Base-by-base conservation (phyloP, 2,329 filamentous ascomycete genomes). In the Apiospora saccharicola region DNA sequence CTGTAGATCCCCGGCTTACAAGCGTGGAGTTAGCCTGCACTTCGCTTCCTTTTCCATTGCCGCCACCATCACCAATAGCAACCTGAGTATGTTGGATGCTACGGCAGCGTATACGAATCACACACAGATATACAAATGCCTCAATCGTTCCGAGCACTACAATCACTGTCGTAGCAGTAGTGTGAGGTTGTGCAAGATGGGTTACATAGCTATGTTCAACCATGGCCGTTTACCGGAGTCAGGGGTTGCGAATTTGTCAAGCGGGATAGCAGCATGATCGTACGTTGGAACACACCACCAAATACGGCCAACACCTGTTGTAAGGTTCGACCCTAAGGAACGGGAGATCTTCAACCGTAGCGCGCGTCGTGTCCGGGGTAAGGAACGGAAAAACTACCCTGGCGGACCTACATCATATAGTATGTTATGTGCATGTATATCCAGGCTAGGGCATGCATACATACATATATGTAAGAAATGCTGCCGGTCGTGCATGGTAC, bases 201-300 rank as follows among this genome's bases (percentile, higher is more conserved):
- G 47, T 49, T 22, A 22, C 22, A 49, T 49, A 49, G n/a, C n/a
- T n/a, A 34, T 19, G 5, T 34, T 57, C 14, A 16, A 34, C 12
- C 22, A 19, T 34, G 13, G 24, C 51, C 51, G 51, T 24, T 57
- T 14, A 30, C 34, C 51, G 51, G 51, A 61, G 53, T 30, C 53
- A 61, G 30, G 53, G 26, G 8, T 37, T 61, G 53, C 53, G 34
- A 8, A 61, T 61, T 37, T 3, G 30, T 61, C 53, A 61, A 37
- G 53, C 53, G 30, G 16, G 26, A 61, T 30, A 61, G 53, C 6
- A 37, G 30, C 10, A 61, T 34, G 8, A 37, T 61, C 53, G 53
- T 61, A 61, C 53, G 53, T 61, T 61, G 53, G 53, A 61, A 61
- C 53, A 61, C 53, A 61, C 53, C 53, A 61, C 53, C 51, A 22